Conservation (phyloP, 306 rosid species). For the Myrica gale region DNA sequence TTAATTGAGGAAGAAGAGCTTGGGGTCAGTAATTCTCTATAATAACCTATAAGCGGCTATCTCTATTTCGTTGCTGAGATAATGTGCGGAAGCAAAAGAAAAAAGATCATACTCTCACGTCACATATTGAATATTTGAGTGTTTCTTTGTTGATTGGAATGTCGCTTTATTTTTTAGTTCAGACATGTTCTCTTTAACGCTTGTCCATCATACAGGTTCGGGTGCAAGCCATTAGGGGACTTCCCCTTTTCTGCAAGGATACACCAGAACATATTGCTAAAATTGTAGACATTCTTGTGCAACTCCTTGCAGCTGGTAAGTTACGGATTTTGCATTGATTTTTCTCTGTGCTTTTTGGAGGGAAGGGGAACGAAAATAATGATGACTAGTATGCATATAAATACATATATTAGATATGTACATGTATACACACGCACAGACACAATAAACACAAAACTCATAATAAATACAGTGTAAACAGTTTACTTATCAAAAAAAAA, state of each 20-base stretch:
- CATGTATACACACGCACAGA: too few relatives aligned
- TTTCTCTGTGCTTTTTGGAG: background rate
- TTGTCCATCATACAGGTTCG: constrained; percentile 60
- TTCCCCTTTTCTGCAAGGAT: constrained; percentile 97
- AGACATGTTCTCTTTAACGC: constrained; percentile 10
- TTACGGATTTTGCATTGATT: constrained; percentile 9
- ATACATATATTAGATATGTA: too few relatives aligned
- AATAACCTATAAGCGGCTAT: background rate
- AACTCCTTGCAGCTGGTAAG: constrained; percentile 76
- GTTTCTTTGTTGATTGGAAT: background rate
- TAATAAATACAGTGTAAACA: background rate
- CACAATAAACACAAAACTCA: too few relatives aligned
- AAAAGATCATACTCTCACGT: background rate
- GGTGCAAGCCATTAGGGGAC: constrained; percentile 96
- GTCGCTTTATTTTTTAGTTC: background rate
- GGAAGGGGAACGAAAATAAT: background rate
- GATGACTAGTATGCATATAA: background rate
- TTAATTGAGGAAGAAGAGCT: constrained; percentile 94
- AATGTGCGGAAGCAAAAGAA: background rate
- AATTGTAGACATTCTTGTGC: constrained; percentile 94
- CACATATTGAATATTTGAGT: background rate
- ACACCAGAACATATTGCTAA: constrained; percentile 85
- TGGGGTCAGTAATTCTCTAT: constrained; percentile 53
- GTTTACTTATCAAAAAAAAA: too few relatives aligned
- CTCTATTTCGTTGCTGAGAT: constrained; percentile 16